Base-by-base conservation (phyloP, 2,329 filamentous ascomycete genomes). In the Corinectria fuckeliana region DNA sequence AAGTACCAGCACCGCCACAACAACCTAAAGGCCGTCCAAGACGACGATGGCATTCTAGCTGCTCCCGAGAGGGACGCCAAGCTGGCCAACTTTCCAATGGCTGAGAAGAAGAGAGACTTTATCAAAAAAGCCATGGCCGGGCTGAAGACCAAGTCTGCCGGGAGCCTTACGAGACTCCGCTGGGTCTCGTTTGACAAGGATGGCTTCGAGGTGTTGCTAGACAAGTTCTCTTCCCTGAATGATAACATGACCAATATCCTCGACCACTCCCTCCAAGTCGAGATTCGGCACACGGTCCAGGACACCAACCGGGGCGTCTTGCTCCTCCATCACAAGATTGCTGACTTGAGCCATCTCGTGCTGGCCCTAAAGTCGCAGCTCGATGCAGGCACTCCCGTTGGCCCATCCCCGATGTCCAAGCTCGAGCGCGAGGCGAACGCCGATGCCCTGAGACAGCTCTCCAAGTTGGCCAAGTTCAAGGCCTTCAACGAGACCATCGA, bases 401-500 rank as follows among this genome's bases (percentile, higher is more conserved):
- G 68, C 7, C 48, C 67, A 9, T 73, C 73, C 5, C 70, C 71
- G 13, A 71, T 76, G 66, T 75, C 76, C 2, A 71, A 69, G 20
- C 54, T 68, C 1, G 75, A 78, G 56, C 71, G 74, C 38, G 74
- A 75, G 16, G 75, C 74, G 42, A 78, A 80, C 38, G 74, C 75
- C 13, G 74, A 77, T 20, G 76, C 74, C 1, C 69, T 81, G 6
- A 72, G 74, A 47, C 75, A 80, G 25, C 66, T 82, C 2, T 73
- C 78, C 2, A 76, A 78, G 56, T 66, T 82, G 7, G 80, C 80
- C 65, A 81, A 80, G 61, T 82, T 82, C 74, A 82, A 82, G 62
- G 80, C 81, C 2, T 82, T 82, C 64, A 82, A 82, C 41, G 76
- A 80, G 63, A 77, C 77, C 2, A 77, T 82, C 30, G 78, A 81